These are phyloP conservation scores for Irpex sp. DNA, from an alignment of 1,284 basidiomycete genomes.

Conservation along the genomic window DNA sequence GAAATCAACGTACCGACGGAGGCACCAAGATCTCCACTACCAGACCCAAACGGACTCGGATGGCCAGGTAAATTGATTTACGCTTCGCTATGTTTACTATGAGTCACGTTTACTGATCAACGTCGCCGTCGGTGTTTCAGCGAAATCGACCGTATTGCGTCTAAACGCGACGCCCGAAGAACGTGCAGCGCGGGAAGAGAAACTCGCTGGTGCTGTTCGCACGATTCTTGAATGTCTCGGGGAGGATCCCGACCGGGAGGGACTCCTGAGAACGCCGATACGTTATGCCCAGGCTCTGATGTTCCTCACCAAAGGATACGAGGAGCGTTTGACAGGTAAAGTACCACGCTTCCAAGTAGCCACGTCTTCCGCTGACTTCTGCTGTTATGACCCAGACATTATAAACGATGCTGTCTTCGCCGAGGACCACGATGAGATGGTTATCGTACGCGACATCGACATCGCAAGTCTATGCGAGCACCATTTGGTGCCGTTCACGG, in stretches of 20 bases:
- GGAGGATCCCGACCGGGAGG: constrained; percentile 95
- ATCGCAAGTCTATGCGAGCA: constrained; percentile 98
- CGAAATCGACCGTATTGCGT: constrained; percentile 85
- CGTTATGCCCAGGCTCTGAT: constrained; percentile 96
- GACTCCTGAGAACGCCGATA: constrained; percentile 87
- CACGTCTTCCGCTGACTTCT: background rate
- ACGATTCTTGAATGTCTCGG: constrained; percentile 96
- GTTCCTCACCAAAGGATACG: constrained; percentile 99
- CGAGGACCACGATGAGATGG: constrained; percentile 99
- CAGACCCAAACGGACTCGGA: constrained; percentile 84
- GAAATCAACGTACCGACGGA: constrained; percentile 21
- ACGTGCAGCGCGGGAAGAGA: constrained; percentile 66
- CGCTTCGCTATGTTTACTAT: background rate
- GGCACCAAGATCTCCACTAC: constrained; percentile 42
- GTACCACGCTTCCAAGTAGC: background rate
- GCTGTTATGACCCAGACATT: constrained; percentile 62
- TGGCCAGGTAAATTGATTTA: constrained; percentile 73
- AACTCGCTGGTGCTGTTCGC: constrained; percentile 80
- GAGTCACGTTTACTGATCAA: background rate
- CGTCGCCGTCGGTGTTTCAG: constrained; percentile 33
- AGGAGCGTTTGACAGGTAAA: constrained; percentile 83
- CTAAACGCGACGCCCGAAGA: constrained; percentile 77
- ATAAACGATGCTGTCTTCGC: constrained; percentile 99
- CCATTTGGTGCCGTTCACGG: constrained; percentile 97
- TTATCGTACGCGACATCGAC: constrained; percentile 96